Conservation (phyloP, 768 basidiomycete genomes). For the Leccinum imitatum region DNA sequence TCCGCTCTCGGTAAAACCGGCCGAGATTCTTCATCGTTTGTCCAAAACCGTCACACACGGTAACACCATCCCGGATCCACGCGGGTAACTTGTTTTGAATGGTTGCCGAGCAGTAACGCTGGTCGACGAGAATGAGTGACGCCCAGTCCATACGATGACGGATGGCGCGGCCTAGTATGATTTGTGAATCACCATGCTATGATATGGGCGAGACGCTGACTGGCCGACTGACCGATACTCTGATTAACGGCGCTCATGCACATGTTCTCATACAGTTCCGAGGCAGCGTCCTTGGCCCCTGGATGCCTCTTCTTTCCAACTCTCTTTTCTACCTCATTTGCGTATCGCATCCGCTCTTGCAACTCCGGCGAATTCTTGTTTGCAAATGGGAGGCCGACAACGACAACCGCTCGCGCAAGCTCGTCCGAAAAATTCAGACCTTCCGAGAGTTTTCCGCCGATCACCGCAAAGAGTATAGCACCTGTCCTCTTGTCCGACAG, state of each 20-base stretch:
- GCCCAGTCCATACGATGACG: conserved; percentile 93
- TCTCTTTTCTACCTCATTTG: conserved; percentile 57
- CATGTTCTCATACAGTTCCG: conserved; percentile 87
- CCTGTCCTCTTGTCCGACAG: conserved; percentile 44
- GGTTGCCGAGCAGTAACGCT: conserved; percentile 66
- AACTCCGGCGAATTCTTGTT: conserved; percentile 91
- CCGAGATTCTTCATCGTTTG: conserved; percentile 68
- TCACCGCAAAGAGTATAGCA: conserved; percentile 88
- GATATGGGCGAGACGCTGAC: not conserved
- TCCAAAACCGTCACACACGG: conserved; percentile 65
- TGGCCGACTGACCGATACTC: conserved; percentile 70
- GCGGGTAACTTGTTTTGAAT: conserved; percentile 82
- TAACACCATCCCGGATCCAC: conserved; percentile 76
- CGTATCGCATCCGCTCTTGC: conserved; percentile 88
- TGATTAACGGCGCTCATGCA: conserved; percentile 97
- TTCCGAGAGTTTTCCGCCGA: conserved; percentile 97
- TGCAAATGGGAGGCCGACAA: conserved; percentile 91
- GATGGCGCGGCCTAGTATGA: conserved; percentile 77
- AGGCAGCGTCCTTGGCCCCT: conserved; percentile 62
- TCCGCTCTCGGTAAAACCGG: conserved; percentile 65
- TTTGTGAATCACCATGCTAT: not conserved
- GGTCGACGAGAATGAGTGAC: conserved; percentile 82
- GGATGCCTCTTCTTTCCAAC: conserved; percentile 32
- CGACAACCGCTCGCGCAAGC: conserved; percentile 81
- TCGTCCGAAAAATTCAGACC: conserved; percentile 78